A percentile compares a stretch with the other conserved stretches of the same genome.
Evolutionary conservation across 2,329 filamentous ascomycete species (phyloP).

Genomic region (Emmonsia crescens): DNA sequence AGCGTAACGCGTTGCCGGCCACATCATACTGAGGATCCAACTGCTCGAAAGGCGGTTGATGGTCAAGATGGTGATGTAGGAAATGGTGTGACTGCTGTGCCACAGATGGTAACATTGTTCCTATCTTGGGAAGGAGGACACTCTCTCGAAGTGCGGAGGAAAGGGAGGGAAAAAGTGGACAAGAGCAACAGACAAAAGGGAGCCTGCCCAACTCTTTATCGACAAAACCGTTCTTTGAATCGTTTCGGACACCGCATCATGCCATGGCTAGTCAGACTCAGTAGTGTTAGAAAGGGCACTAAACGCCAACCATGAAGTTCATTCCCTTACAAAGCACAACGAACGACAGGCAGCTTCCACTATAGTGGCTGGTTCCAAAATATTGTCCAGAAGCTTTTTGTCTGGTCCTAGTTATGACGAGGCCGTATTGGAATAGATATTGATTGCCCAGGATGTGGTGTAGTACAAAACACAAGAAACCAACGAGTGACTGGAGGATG

Average conservation of each 20-base stretch:
- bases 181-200: constrained; percentile 7
- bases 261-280: constrained; percentile 15
- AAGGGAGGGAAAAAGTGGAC: neutral
- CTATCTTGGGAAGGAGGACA: neutral
- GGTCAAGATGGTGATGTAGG: constrained; percentile 30
- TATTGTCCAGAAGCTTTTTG: neutral
- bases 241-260: constrained; percentile 38
- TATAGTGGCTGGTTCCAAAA: neutral
- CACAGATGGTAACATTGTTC: constrained; percentile 41
- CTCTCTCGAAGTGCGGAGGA: neutral
- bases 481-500: neutral
- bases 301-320: constrained; percentile 4
- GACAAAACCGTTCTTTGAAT: constrained; percentile 32
- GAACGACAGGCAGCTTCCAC: neutral
- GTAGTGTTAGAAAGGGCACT: constrained; percentile 6
- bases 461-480: neutral
- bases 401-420: neutral
- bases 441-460: neutral
- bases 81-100: constrained; percentile 32
- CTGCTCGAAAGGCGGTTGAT: constrained; percentile 22
- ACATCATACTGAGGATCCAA: constrained; percentile 23
- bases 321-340: constrained; percentile 4
- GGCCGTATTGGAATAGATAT: neutral
- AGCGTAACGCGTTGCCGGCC: constrained; percentile 18
- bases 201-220: constrained; percentile 12